Percentiles rank a stretch among this genome's conserved stretches.
Evolutionary conservation across 345 rosid genomes (phyloP).

Genomic region (Brassica napus): DNA sequence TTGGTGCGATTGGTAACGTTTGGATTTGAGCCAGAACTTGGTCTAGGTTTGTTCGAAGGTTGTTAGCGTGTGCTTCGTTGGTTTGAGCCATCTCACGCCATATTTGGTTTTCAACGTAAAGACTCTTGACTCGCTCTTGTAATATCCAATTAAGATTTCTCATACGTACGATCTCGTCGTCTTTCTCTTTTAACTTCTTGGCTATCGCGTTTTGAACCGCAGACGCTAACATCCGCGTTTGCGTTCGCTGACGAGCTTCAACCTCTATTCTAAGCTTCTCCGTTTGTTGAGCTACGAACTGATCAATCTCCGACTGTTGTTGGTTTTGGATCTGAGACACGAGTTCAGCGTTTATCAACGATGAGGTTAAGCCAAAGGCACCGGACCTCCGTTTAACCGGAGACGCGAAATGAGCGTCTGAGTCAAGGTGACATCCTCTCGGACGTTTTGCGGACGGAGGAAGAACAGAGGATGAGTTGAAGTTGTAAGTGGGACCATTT

Average conservation of each 20-base stretch:
- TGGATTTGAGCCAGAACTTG: constrained; percentile 66
- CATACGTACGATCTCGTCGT: constrained; percentile 58
- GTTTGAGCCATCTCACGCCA: constrained; percentile 70
- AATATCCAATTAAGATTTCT: constrained; percentile 61
- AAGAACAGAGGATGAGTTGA: constrained; percentile 30
- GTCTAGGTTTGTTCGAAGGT: constrained; percentile 56
- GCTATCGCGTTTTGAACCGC: constrained; percentile 49
- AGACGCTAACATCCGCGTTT: constrained; percentile 51
- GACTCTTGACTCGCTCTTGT: constrained; percentile 59
- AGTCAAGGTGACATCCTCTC: constrained; percentile 43
- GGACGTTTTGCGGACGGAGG: constrained; percentile 47
- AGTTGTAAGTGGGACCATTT: constrained; percentile 55
- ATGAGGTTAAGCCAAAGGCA: constrained; percentile 31
- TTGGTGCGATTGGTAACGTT: constrained; percentile 26
- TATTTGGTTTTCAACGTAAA: constrained; percentile 59
- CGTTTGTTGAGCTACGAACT: constrained; percentile 53
- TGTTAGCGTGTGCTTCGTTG: constrained; percentile 70
- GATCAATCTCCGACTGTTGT: constrained; percentile 61
- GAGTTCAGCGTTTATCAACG: constrained; percentile 34
- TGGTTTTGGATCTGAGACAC: constrained; percentile 54
- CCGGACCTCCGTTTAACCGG: constrained; percentile 41
- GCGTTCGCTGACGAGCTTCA: constrained; percentile 60
- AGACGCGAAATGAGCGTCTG: constrained; percentile 35
- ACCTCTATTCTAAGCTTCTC: constrained; percentile 62
- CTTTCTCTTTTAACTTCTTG: constrained; percentile 59